Evolutionary conservation across 306 rosid species (phyloP).

Genomic region (Prinsepia uniflora): DNA sequence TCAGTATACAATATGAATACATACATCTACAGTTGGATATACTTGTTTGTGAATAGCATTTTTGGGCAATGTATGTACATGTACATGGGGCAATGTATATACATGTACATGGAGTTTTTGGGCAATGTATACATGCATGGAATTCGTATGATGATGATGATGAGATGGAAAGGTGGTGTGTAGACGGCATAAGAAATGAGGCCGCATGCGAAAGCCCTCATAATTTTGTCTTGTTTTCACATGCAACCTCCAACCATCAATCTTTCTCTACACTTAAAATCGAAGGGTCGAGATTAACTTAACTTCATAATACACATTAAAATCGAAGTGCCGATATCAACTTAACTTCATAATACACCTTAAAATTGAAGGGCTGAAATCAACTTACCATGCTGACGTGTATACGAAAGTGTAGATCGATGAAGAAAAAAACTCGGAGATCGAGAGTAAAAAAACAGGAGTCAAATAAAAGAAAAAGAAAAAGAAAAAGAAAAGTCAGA

Average conservation of each 20-base stretch:
- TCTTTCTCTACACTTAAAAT: neutral
- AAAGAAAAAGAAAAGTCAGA: neutral
- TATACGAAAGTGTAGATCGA: neutral
- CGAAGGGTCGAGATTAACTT: too few relatives aligned
- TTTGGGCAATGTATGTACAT: neutral
- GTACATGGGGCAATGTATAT: neutral
- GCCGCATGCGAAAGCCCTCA: slow-evolving; percentile 16
- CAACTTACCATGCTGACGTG: neutral
- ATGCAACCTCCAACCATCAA: neutral
- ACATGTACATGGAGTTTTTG: too few relatives aligned
- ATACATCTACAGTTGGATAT: neutral
- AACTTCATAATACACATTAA: neutral
- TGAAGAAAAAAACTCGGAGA: neutral
- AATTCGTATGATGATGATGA: neutral
- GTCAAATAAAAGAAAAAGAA: neutral
- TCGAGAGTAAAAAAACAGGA: neutral
- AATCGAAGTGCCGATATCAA: neutral
- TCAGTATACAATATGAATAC: neutral
- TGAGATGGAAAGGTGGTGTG: neutral
- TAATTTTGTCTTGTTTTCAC: slow-evolving; percentile 15
- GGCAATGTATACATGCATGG: neutral
- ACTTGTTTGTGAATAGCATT: neutral
- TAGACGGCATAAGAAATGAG: slow-evolving; percentile 9
- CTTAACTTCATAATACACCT: neutral
- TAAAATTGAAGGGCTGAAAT: neutral